These are phyloP conservation scores for Yamadazyma songkhlaensis DNA, from an alignment of 1,139 yeast genomes.

Conservation along the genomic window DNA sequence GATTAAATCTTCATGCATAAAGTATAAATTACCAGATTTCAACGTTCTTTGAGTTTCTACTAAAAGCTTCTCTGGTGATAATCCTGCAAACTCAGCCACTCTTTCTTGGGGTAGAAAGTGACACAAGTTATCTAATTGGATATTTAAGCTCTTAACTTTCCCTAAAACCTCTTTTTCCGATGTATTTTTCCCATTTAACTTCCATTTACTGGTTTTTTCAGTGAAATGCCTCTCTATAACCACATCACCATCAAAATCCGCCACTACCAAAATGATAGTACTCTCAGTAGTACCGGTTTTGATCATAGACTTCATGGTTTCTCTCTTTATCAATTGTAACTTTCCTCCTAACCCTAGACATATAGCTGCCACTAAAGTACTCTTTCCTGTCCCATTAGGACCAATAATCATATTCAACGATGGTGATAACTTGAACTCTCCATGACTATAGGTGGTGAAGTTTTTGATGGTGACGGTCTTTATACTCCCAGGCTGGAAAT, in stretches of 20 bases:
- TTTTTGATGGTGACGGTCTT: slow-evolving; percentile 63
- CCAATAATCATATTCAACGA: slow-evolving; percentile 90
- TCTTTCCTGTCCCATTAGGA: slow-evolving; percentile 96
- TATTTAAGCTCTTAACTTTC: slow-evolving; percentile 52
- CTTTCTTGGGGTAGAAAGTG: slow-evolving; percentile 95
- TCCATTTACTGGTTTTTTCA: slow-evolving; percentile 58
- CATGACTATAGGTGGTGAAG: slow-evolving; percentile 79
- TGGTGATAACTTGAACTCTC: slow-evolving; percentile 81
- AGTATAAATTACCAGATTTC: slow-evolving; percentile 57
- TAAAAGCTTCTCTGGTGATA: slow-evolving; percentile 72
- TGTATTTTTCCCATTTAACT: slow-evolving; percentile 43
- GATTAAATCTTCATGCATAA: slow-evolving; percentile 57
- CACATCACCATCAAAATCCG: slow-evolving; percentile 34
- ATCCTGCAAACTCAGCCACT: slow-evolving; percentile 87
- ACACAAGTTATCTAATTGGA: slow-evolving; percentile 88
- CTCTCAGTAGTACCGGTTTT: slow-evolving; percentile 65
- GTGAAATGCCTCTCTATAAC: slow-evolving; percentile 38
- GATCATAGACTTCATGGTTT: slow-evolving; percentile 69
- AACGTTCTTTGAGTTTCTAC: slow-evolving; percentile 81
- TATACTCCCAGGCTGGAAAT: slow-evolving; percentile 60
- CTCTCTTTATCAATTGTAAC: slow-evolving; percentile 77
- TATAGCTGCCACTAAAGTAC: slow-evolving; percentile 90
- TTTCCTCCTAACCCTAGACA: slow-evolving; percentile 88
- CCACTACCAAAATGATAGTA: slow-evolving; percentile 62
- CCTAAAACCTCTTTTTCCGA: slow-evolving; percentile 47